These are phyloP conservation scores for Marasmius fiardii DNA, from an alignment of 1,284 basidiomycete species.

Conservation along the genomic window DNA sequence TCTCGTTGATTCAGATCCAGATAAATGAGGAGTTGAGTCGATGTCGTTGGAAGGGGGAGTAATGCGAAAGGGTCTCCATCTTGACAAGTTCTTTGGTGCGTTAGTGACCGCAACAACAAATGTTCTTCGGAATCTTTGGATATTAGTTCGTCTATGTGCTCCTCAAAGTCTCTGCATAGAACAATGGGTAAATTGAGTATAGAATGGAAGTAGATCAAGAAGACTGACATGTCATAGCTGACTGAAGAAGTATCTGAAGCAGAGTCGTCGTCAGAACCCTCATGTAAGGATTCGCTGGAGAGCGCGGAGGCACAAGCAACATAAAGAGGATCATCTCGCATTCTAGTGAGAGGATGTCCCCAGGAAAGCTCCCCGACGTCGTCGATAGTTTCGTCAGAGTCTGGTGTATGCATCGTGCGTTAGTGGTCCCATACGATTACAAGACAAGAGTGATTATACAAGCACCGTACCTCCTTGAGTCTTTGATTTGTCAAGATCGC, in stretches of 20 bases:
- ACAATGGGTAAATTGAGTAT: neutral
- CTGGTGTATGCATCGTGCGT: neutral
- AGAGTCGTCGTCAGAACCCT: neutral
- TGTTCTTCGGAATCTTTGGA: neutral
- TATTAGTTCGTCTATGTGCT: constrained; percentile 10
- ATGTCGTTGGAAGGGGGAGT: constrained; percentile 16
- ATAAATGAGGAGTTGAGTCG: constrained; percentile 35
- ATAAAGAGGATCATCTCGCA: neutral
- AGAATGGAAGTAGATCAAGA: neutral
- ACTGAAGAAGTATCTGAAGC: constrained; percentile 6
- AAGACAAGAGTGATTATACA: neutral
- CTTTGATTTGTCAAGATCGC: neutral
- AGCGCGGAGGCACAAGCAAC: neutral
- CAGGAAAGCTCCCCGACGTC: neutral
- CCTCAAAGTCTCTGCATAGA: constrained; percentile 11
- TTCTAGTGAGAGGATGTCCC: constrained; percentile 2
- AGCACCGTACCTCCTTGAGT: neutral
- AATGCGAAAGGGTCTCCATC: constrained; percentile 8
- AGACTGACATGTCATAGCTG: constrained; percentile 11
- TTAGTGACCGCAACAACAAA: neutral
- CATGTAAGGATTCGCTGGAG: neutral
- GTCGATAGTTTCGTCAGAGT: neutral
- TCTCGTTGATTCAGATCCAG: constrained; percentile 39
- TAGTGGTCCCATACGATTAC: neutral
- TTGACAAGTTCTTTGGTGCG: neutral